Evolutionary conservation across 306 rosid genomes (phyloP), one percentile per base, ranked within the genome.

Genomic region (Vigna trinervia): DNA sequence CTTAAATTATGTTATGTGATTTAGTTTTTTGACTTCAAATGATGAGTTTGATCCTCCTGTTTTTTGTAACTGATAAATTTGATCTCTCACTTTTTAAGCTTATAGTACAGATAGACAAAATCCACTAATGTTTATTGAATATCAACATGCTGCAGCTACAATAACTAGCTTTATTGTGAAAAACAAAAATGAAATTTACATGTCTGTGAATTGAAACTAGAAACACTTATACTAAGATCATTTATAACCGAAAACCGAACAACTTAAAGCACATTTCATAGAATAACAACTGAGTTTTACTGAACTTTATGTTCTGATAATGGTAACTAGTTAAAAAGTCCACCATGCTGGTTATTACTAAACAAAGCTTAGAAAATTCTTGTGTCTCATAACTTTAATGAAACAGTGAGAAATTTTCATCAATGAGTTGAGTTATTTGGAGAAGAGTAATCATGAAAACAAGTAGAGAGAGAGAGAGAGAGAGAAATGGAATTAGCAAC

Each of bases 371-470:
- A 12, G 72, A 41, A 66, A 66, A 20, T 12, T 66, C 38, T 11
- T 17, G 32, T 36, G 26, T 20, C 19, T 19, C 54, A 5, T 6
- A n/a, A 12, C 54, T 41, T 45, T 43, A 22, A 54, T 22, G 22
- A 66, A 30, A 43, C 1, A 12, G 19, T 43, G 71, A 10, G 12
- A 41, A 65, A 1, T 66, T 66, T 66, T 39, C 34, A 64, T n/a
- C 15, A 17, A 39, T 64, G 46, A 62, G 41, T 72, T 80, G 69
- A 60, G 53, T 11, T 43, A 41, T 61, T 54, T 70, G 60, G 6
- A 41, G 70, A 46, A 60, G 58, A 4, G 56, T 74, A 46, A 66
- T 32, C 47, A 51, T 51, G 60, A 50, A 15, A 41, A 17, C 48
- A 63, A 17, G 14, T 28, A 5, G 15, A 53, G 3, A 17, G 17